Base-by-base conservation (phyloP, 2,329 filamentous ascomycete species). In the Trichoderma brevicompactum region DNA sequence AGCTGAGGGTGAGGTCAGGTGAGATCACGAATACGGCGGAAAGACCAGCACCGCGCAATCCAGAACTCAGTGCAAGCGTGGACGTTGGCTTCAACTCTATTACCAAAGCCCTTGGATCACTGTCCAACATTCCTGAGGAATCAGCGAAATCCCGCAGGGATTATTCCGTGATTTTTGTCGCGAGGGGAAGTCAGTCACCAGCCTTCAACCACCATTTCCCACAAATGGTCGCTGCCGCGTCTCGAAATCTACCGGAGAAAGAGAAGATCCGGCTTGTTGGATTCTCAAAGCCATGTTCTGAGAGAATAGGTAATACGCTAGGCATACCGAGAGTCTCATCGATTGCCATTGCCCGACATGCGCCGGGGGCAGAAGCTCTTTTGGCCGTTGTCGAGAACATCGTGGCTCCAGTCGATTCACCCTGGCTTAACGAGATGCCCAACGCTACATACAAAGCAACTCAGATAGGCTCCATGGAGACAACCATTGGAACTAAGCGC, bases 41-140 rank as follows among this genome's bases (percentile, higher is more conserved):
- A 46, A 66, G 66, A 44, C 77, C 80, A 79, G 50, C 68, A 66
- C 53, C 75, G 2, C 72, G 73, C 2, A 66, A 67, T 15, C 87
- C 87, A 3, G 85, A 84, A 54, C 77, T 92, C 8, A 75, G 78
- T n/a, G 77, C 77, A 3, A 82, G 83, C 67, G 74, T 92, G 44
- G 85, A 91, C 55, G 78, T 91, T 54, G 90, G 91, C 2, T 78
- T 92, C 50, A 85, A 87, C 69, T 82, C 79, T 65, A 87, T 92
- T 65, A 88, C 86, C 5, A 83, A 86, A 17, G 80, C 79, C 55
- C 80, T 93, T 2, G 82, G 88, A 67, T 72, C 75, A 19, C 70
- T 77, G 34, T 76, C 81, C 13, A 59, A 43, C n/a, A 41, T 50
- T 10, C 34, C 49, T 5, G 52, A 66, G 7, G 54, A 52, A 15